Evolutionary conservation across 768 basidiomycete genomes (phyloP), one percentile per base, ranked within the genome.

Genomic region (Candolleomyces aberdarensis): DNA sequence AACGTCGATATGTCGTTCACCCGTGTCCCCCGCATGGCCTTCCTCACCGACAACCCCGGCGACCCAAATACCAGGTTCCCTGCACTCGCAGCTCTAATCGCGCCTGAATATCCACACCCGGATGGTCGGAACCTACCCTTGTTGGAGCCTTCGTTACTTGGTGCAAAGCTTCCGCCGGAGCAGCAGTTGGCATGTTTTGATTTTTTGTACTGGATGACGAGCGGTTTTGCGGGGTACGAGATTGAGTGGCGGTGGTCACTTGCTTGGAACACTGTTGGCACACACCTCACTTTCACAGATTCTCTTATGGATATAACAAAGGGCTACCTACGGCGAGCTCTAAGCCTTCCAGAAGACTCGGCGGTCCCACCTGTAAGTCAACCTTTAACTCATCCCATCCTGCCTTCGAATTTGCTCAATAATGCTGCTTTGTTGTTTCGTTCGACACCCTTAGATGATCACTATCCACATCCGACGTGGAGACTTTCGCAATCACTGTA

Each of bases 151-250:
- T 19, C 32, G 19, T n/a, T 22, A 10, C 20, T 57, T 10, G 39
- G 44, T 1, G n/a, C 41, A n/a, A 51, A 43, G 9, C 48, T 61
- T 46, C 46, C 54, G 4, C 46, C 49, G 10, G 60, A 61, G 14
- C 47, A 57, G 4, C 54, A 56, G 47, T 17, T 61, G 32, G 19
- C 47, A 3, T 61, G 60, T 29, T 61, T 57, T 41, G 60, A 61
- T 53, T 61, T 57, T 26, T 29, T 61, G 15, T 61, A 61, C 20
- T 61, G 40, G 22, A 39, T 52, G 9, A 19, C 39, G 4, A 41
- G 31, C 8, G 54, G 54, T 4, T 14, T 56, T 7, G 41, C 20
- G 54, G 22, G 14, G 40, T 56, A 39, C 22, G 54, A 56, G 40
- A 41, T 56, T 43, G 54, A 56, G 22, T 17, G 41, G 15, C 9